Conservation (phyloP, 768 basidiomycete species). For the Mycena haematopus region DNA sequence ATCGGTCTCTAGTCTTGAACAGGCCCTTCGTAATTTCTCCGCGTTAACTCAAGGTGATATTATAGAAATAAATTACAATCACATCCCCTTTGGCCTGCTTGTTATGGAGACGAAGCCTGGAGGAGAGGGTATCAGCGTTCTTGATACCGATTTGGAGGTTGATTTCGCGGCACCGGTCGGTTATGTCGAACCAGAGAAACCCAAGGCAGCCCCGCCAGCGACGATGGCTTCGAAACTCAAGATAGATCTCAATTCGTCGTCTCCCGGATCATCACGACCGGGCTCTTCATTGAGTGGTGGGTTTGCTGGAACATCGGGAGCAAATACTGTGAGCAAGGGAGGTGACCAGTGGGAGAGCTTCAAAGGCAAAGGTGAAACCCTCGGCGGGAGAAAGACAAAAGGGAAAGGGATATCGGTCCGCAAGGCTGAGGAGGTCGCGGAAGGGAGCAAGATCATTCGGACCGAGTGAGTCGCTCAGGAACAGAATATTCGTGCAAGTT, state of each 20-base stretch:
- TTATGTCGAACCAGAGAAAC: constrained; percentile 93
- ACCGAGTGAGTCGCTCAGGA: constrained; percentile 72
- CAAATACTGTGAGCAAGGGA: constrained; percentile 67
- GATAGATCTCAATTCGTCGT: constrained; percentile 88
- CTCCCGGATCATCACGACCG: constrained; percentile 86
- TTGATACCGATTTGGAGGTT: constrained; percentile 98
- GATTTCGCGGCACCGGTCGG: constrained; percentile 94
- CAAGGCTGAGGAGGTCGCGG: constrained; percentile 78
- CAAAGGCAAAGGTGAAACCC: constrained; percentile 92
- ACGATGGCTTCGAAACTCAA: constrained; percentile 98
- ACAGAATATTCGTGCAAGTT: neutral
- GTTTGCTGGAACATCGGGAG: constrained; percentile 60
- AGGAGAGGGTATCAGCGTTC: constrained; percentile 84
- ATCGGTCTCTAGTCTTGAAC: constrained; percentile 73
- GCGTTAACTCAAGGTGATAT: constrained; percentile 94
- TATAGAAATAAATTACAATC: constrained; percentile 97
- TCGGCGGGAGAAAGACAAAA: constrained; percentile 91
- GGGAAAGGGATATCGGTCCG: constrained; percentile 91
- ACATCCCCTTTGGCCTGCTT: constrained; percentile 91
- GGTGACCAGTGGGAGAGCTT: constrained; percentile 95
- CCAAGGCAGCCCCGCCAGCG: constrained; percentile 77
- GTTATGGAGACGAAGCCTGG: constrained; percentile 94
- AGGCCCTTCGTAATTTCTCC: constrained; percentile 92
- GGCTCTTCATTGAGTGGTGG: constrained; percentile 75
- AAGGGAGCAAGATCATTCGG: constrained; percentile 86